Evolutionary conservation across 768 basidiomycete species (phyloP), one percentile per base, ranked within the genome.

Genomic region (Trametopsis cervina): DNA sequence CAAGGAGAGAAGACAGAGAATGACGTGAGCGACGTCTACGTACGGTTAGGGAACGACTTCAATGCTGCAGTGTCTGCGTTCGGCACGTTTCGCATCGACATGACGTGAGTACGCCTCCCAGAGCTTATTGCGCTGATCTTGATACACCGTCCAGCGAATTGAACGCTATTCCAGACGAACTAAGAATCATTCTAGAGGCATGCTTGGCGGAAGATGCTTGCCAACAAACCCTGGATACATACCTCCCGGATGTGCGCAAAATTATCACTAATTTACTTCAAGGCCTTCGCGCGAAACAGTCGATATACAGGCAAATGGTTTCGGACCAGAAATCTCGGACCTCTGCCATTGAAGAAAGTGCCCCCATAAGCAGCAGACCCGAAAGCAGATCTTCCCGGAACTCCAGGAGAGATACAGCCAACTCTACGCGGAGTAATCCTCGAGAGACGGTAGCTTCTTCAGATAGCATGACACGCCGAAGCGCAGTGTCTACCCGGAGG

Each of bases 11-110:
- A 86, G 57, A 73, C 80, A 48, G 92, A 95, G 62, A 69, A 66
- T 37, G 74, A 88, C 56, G 92, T 99, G 62, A 96, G 93, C 74
- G 91, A 97, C 65, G 89, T 96, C 46, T 99, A 99, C 66, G 96
- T 99, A 46, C 80, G 83, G 46, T 74, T 99, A 20, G 96, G 96
- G 20, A 97, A 98, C 66, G 94, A 96, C 62, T 98, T 99, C 73
- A 97, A 97, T 61, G 78, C 81, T 13, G 93, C 93, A 9, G 89
- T 94, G 33, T 79, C 85, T 45, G 91, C 93, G 1, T 99, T 99
- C 63, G 76, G 77, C 2, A 71, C 76, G 11, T 91, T 84, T 55
- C 81, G 83, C 52, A 94, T 99, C 50, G 81, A 87, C 52, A 97
- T 98, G 87, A 72, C 75, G 95, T 97, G 66, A 64, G 90, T 77